Conservation (phyloP, 192 early-diverging fungal genomes). For the Umbelopsis isabellina region DNA sequence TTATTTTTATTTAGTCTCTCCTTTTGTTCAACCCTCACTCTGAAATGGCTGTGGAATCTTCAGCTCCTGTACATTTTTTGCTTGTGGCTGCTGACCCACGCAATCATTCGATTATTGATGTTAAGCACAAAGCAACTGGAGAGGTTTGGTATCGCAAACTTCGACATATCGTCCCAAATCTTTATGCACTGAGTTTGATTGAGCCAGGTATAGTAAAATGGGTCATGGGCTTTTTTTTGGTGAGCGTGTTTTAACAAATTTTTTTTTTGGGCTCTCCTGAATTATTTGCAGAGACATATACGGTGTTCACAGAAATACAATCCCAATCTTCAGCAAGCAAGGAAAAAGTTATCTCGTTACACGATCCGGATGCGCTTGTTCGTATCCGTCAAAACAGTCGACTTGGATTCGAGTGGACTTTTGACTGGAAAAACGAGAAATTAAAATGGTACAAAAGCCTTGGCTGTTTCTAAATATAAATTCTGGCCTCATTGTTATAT, state of each 20-base stretch:
- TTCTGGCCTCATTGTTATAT: neutral
- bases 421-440: slow-evolving; percentile 28
- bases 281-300: slow-evolving; percentile 12
- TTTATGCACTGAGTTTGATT: slow-evolving; percentile 23
- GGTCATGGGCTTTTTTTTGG: too few species aligned
- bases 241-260: neutral
- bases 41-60: slow-evolving; percentile 14
- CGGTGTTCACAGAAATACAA: slow-evolving; percentile 27
- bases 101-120: slow-evolving; percentile 24
- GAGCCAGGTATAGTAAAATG: slow-evolving; percentile 18
- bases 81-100: slow-evolving; percentile 11
- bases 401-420: slow-evolving; percentile 28
- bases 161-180: slow-evolving; percentile 22
- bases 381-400: neutral
- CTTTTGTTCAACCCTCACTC: neutral
- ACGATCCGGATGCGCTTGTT: slow-evolving; percentile 12
- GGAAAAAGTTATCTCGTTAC: slow-evolving; percentile 21
- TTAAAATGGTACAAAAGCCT: slow-evolving; percentile 18
- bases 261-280: neutral
- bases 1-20: slow-evolving; percentile 1
- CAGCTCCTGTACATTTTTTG: neutral
- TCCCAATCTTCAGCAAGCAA: slow-evolving; percentile 4
- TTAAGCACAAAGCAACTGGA: slow-evolving; percentile 23
- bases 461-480: slow-evolving; percentile 24
- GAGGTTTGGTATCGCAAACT: slow-evolving; percentile 23